Base-by-base conservation (phyloP, 83 land plant species). In the Isoetes engelmannii region DNA sequence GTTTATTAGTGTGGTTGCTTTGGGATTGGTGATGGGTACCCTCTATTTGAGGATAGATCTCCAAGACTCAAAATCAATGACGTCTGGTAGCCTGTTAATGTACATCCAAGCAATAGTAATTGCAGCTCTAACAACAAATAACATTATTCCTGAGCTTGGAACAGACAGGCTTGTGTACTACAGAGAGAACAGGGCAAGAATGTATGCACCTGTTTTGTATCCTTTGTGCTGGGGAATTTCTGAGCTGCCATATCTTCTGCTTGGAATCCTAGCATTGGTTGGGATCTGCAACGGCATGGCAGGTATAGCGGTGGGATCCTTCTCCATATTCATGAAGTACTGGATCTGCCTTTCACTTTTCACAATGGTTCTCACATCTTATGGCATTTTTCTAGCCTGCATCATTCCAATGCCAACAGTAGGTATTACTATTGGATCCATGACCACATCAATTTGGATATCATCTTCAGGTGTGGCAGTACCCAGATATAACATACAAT, bases 61-160 rank as follows among this genome's bases (percentile, higher is more conserved):
- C 44, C 47, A 67, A 5, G 65, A 60, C 45, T 45, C 48, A 28
- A 72, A 55, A 17, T 19, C 55, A 48, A 44, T 67, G 48, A 64
- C 68, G 47, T 77, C 79, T 44, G 71, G 63, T 10, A 20, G 68
- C 47, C 70, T 77, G 3, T 70, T 64, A 57, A 72, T 77, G 44
- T 77, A 77, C 70, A 77, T 77, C 67, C 79, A 77, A 50, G 60
- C 67, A 7, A 72, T 77, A 19, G 69, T 77, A 54, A 67, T 77
- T n/a, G 74, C 71, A 4, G 79, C 57, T 68, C 47, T 77, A 47
- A 72, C 69, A 48, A 69, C 76, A 15, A 77, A 77, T 70, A 77
- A 77, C 66, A 70, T 77, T 5, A 72, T 77, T 55, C 75, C 79
- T 17, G 75, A 77, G 65, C 57, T 77, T 37, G 66, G 79, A 45